Evolutionary conservation across 805 yeast species (phyloP).

Genomic region (Metschnikowia shivogae): DNA sequence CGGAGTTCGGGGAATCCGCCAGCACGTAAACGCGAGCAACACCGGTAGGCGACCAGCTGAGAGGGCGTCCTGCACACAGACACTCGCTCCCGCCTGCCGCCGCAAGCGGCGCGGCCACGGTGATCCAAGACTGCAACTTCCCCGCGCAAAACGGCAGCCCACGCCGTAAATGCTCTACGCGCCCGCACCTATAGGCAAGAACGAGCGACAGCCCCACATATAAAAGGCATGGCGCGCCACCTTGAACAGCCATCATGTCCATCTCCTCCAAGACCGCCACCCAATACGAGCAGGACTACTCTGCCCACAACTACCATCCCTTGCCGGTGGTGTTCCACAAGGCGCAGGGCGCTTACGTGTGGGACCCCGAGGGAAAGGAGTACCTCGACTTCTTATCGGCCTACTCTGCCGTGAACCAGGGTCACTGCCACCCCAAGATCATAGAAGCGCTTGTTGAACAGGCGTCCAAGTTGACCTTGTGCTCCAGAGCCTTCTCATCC

Average conservation of each 20-base stretch:
- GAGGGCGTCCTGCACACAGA: background rate
- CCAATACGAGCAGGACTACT: slow-evolving; percentile 68
- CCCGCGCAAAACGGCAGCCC: slow-evolving; percentile 12
- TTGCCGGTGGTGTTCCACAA: slow-evolving; percentile 87
- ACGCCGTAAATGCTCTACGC: slow-evolving; percentile 8
- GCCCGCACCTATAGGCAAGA: slow-evolving; percentile 19
- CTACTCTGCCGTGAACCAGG: slow-evolving; percentile 96
- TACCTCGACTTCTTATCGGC: slow-evolving; percentile 91
- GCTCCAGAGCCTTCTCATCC: slow-evolving; percentile 89
- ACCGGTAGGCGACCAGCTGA: too few relatives aligned
- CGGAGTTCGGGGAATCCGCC: too few relatives aligned
- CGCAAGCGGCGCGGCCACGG: background rate
- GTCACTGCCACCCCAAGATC: slow-evolving; percentile 95
- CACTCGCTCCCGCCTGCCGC: background rate
- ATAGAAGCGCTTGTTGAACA: slow-evolving; percentile 81
- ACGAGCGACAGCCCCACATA: slow-evolving; percentile 16
- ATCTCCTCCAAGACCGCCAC: slow-evolving; percentile 63
- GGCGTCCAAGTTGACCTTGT: slow-evolving; percentile 76
- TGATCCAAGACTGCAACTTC: background rate
- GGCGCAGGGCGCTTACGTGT: slow-evolving; percentile 88
- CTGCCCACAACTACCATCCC: slow-evolving; percentile 97
- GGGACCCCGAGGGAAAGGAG: slow-evolving; percentile 97
- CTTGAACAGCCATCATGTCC: slow-evolving; percentile 4
- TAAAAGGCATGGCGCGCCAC: slow-evolving; percentile 7
- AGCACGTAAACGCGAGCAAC: too few relatives aligned